Conservation (phyloP, 2,329 filamentous ascomycete genomes). For the Aspergillus uvarum region DNA sequence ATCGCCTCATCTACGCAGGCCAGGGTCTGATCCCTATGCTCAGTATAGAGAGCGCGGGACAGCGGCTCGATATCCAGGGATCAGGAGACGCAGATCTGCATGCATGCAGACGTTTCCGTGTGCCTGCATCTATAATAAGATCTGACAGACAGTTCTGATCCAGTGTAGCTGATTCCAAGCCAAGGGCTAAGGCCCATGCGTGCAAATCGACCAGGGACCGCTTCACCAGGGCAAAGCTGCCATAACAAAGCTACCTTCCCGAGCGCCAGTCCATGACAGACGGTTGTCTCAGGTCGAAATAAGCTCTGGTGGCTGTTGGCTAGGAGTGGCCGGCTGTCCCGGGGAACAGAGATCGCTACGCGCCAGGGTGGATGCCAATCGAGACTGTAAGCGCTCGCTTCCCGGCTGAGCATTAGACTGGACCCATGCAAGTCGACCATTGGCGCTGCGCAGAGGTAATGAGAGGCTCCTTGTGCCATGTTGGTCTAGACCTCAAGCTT, state of each 20-base stretch:
- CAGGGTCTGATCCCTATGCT: neutral
- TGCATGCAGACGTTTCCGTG: neutral
- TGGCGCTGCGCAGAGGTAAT: slow-evolving; percentile 1
- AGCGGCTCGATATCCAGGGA: neutral
- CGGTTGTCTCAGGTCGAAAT: slow-evolving; percentile 20
- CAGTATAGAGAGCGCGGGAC: neutral
- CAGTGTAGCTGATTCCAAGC: neutral
- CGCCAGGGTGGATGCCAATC: slow-evolving; percentile 27
- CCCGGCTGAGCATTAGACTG: neutral
- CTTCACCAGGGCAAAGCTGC: neutral
- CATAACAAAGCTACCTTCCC: neutral
- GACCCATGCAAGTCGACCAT: neutral
- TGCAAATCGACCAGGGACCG: neutral
- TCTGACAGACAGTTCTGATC: neutral
- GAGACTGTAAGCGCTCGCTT: slow-evolving; percentile 4
- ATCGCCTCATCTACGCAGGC: neutral
- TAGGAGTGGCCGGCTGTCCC: slow-evolving; percentile 19
- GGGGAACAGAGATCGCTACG: slow-evolving; percentile 20
- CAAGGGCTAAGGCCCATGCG: neutral
- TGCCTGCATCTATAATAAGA: neutral
- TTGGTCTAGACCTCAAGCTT: neutral
- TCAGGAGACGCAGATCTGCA: neutral
- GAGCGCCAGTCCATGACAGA: neutral
- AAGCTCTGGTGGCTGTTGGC: slow-evolving; percentile 28
- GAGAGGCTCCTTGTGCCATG: neutral